Percentiles rank a stretch among this genome's conserved stretches.
phyloP scores from a whole-genome alignment of 805 yeast genomes.

The Ogataea sp. region DNA sequence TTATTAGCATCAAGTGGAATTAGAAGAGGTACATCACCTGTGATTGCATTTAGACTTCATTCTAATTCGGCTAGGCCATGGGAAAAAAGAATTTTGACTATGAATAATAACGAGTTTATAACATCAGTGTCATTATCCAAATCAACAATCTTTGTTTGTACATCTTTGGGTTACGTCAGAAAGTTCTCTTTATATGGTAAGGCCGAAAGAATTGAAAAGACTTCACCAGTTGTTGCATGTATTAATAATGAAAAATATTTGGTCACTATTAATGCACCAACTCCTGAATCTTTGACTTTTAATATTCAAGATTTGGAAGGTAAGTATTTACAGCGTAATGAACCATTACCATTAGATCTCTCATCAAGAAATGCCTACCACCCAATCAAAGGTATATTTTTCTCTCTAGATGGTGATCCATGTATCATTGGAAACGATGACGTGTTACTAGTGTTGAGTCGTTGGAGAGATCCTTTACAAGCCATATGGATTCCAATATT shows the following conservation, averaged over 20 bases:
- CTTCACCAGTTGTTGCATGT: conserved; percentile 65
- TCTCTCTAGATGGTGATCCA: conserved; percentile 86
- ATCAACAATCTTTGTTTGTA: conserved; percentile 55
- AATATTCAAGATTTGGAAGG: conserved; percentile 29
- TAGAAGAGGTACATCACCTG: conserved; percentile 19
- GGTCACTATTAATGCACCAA: conserved; percentile 38
- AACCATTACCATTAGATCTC: conserved; percentile 32
- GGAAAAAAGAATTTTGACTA: conserved; percentile 42
- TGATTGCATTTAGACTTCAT: conserved; percentile 63
- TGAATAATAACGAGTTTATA: conserved; percentile 44
- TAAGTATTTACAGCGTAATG: conserved; percentile 33
- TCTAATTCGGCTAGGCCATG: conserved; percentile 55
- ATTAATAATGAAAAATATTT: conserved; percentile 53
- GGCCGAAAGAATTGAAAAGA: conserved; percentile 59
- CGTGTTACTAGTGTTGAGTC: conserved; percentile 55
- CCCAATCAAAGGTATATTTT: conserved; percentile 60
- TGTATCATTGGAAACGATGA: conserved; percentile 78
- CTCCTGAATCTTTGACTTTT: conserved; percentile 24
- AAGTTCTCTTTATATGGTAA: conserved; percentile 67
- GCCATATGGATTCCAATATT: conserved; percentile 84
- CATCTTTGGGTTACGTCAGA: conserved; percentile 70
- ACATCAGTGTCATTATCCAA: conserved; percentile 63
- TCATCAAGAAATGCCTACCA: conserved; percentile 13
- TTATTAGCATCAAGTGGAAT: conserved; percentile 44
- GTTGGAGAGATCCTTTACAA: conserved; percentile 73